Evolutionary conservation across 2,329 filamentous ascomycete species (phyloP), one percentile per base, ranked within the genome.

Genomic region (Torrubiellomyces zombiae): DNA sequence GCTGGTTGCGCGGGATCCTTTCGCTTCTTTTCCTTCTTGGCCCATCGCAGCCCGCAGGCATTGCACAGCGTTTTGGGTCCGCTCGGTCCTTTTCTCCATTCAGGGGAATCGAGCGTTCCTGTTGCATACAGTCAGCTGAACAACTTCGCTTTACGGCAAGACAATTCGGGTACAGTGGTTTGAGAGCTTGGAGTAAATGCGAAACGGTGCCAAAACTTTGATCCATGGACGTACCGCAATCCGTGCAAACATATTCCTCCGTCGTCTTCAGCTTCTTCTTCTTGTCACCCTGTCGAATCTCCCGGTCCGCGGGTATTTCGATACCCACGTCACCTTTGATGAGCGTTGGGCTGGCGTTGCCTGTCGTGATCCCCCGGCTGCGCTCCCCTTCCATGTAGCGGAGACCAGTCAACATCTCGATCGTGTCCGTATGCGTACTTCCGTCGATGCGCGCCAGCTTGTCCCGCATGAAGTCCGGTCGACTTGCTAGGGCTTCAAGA

Each of bases 51-150:
- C 18, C 86, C 86, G 45, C 86, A 95, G 6, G 86, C 86, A 54
- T 95, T 95, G 52, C 86, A 95, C 9, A 95, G 56, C 7, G 86
- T 94, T 51, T 95, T 94, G 2, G 85, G 85, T 3, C 86, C 86
- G 33, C 70, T 81, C 0, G 86, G 86, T 0, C 86, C 86, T 49
- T 93, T 94, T 33, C 86, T 67, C 86, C 86, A 95, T 56, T 95
- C 86, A 0, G 86, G 86, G 10, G 81, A 92, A 44, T 94, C 85
- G 20, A 91, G 63, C 1, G 82, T 94, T 17, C 68, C 69, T 75
- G 32, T 10, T 29, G 17, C 20, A 16, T 9, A 20, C 7, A 18
- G 31, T 31, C 23, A 32, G 28, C 21, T 22, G 7, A 25, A 21
- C n/a, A n/a, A n/a, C n/a, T n/a, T n/a, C n/a, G n/a, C n/a, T n/a